Conservation (phyloP, 768 basidiomycete genomes). For the Lentinus brumalis region DNA sequence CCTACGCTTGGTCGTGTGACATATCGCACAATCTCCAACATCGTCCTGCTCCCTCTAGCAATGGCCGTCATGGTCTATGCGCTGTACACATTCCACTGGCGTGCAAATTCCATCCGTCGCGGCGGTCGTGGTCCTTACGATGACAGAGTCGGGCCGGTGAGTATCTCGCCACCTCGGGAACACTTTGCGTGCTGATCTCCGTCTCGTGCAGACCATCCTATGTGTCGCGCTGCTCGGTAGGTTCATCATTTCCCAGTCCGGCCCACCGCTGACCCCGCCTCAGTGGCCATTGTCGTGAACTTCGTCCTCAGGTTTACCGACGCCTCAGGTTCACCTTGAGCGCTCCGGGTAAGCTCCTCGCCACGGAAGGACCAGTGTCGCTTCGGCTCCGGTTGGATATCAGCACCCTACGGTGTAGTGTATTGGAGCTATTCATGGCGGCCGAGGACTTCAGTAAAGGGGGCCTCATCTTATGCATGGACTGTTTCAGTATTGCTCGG, state of each 20-base stretch:
- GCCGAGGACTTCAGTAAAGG: too few relatives aligned
- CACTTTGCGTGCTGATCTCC: conserved; percentile 13
- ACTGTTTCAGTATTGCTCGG: too few relatives aligned
- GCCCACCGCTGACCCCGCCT: conserved; percentile 10
- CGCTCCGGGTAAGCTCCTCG: neutral
- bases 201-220: conserved; percentile 63
- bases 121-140: conserved; percentile 96
- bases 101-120: conserved; percentile 87
- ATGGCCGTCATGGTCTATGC: conserved; percentile 98
- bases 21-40: conserved; percentile 11
- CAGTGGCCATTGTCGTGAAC: conserved; percentile 84
- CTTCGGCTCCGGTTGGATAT: too few relatives aligned
- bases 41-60: conserved; percentile 47
- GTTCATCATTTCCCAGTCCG: conserved; percentile 19
- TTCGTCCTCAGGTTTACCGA: conserved; percentile 79
- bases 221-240: conserved; percentile 80
- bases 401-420: too few relatives aligned
- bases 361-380: too few relatives aligned
- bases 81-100: conserved; percentile 93
- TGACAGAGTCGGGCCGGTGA: conserved; percentile 90
- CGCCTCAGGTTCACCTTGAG: conserved; percentile 3
- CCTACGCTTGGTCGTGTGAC: neutral
- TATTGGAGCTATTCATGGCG: too few relatives aligned
- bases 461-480: too few relatives aligned
- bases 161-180: conserved; percentile 37